Base-by-base conservation (phyloP, 2,329 filamentous ascomycete species). In the Diplodia mutila region DNA sequence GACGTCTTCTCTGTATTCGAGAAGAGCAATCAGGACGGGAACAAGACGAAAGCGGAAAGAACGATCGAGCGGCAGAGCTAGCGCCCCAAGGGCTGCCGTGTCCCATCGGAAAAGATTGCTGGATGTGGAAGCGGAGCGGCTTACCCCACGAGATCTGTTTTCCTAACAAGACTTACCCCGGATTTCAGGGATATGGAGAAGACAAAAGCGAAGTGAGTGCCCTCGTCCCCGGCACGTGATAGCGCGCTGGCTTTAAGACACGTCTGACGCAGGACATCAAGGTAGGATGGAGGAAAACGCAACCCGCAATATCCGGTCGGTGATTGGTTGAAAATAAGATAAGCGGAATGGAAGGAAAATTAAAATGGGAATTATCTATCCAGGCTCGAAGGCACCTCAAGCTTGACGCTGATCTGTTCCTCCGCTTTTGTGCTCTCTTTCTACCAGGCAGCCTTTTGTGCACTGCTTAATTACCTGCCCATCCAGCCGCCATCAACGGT, bases 401-500 rank as follows among this genome's bases (percentile, higher is more conserved):
- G 23, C 39, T 29, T 21, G 14, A 23, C 21, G 21, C 16, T 23
- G 42, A 16, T 61, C 25, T 5, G 8, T 49, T 16, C 52, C 34
- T 51, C 53, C 53, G 27, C 46, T 37, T 59, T 59, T 51, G 11
- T 49, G 9, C 27, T 48, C 25, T 23, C 29, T 27, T 23, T 27
- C 55, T 67, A 51, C 46, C 12, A 6, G 42, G 7, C 2, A 11
- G 7, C 16, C 25, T n/a, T 18, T 7, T 6, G 8, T 34, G 6
- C 29, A 16, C 16, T 25, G 49, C 25, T 32, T 34, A n/a, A n/a
- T 70, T 83, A 96, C 83, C 92, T 84, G 1, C 91, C 93, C 93
- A 97, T 96, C 93, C 92, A 97, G 12, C 93, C 93, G 8, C 93
- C 93, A 79, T 97, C 94, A 55, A 97, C 91, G 29, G 91, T 90